Base-by-base conservation (phyloP, 106 monocot species). In the Allium fistulosum region DNA sequence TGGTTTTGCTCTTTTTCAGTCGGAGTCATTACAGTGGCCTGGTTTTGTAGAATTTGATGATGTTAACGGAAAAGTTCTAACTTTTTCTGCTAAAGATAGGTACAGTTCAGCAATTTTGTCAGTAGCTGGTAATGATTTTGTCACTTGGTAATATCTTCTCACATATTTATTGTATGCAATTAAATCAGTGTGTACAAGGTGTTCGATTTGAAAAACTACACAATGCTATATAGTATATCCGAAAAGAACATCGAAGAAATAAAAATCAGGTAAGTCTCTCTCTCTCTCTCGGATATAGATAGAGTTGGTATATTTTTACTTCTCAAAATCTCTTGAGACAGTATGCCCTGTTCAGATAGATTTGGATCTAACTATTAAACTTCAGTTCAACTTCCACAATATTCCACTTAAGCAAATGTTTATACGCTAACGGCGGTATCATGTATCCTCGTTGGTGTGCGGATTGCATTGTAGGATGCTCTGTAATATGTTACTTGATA, bases 41-140 rank as follows among this genome's bases (percentile, higher is more conserved):
- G 92, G 92, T 65, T 93, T 93, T 83, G 92, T 93, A 48, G 92
- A 93, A 59, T 93, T 93, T 79, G 92, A 92, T 72, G 92, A 92
- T 83, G 92, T 92, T 55, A 92, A 92, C 80, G 92, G 88, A 53
- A 92, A 93, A 71, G 85, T 93, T 73, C 77, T 93, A 26, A 93
- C 92, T 58, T 93, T 80, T 70, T 93, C 93, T 64, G 83, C 88
- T 53, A 74, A 83, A 48, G 83, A 93, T 66, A 88, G 83, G 93
- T 93, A 80, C 12, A 63, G 9, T 8, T 14, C 37, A 67, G 16
- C 8, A 16, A n/a, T 16, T 47, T 28, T 6, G 12, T 10, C 50
- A 17, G 46, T 8, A 49, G 49, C 26, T 37, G 37, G 5, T 37
- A 37, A 37, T 37, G 37, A 55, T 59, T 59, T 16, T 4, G 56